Base-by-base conservation (phyloP, 805 yeast species). In the Komagataella mondaviorum region DNA sequence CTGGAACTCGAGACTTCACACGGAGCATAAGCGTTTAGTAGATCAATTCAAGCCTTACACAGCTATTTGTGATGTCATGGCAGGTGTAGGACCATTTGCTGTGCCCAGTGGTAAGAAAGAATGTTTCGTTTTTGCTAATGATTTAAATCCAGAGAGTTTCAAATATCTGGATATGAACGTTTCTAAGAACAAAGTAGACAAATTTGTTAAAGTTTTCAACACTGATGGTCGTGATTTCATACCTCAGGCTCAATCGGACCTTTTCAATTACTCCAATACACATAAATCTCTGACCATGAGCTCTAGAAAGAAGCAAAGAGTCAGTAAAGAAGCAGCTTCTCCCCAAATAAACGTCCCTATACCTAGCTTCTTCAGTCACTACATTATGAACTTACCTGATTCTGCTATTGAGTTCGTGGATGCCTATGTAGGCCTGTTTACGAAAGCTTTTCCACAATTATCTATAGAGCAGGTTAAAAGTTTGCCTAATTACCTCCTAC, bases 71-170 rank as follows among this genome's bases (percentile, higher is more conserved):
- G 99, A 93, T 69, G 97, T 89, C 0, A 87, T 95, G 80, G 98
- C 96, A 0, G 99, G 99, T 48, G 98, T 93, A 1, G 99, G 99
- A 0, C 99, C 99, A 4, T 93, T 95, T 70, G 91, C 95, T 1
- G 80, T 93, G 1, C 99, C 99, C 0, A 96, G 97, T 0, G 98
- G 90, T 12, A 88, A 85, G 64, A 87, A 84, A 55, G 76, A 77
- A 14, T 85, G 82, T 8, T 63, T 90, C 50, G 95, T 88, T 0
- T 71, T 93, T 58, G 96, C 97, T 8, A 93, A 90, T 63, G 99
- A 93, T 64, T 71, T 93, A 63, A 93, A 93, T 61, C 98, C 97
- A 0, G 86, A 84, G 54, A 83, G 95, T 53, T 86, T 70, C 66
- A 78, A 79, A 56, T 84, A 85, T 60, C 73, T 93, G 68, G 63